These are phyloP conservation scores for Domatiomyces globalis DNA, from an alignment of 2,329 filamentous ascomycete species.

Conservation along the genomic window DNA sequence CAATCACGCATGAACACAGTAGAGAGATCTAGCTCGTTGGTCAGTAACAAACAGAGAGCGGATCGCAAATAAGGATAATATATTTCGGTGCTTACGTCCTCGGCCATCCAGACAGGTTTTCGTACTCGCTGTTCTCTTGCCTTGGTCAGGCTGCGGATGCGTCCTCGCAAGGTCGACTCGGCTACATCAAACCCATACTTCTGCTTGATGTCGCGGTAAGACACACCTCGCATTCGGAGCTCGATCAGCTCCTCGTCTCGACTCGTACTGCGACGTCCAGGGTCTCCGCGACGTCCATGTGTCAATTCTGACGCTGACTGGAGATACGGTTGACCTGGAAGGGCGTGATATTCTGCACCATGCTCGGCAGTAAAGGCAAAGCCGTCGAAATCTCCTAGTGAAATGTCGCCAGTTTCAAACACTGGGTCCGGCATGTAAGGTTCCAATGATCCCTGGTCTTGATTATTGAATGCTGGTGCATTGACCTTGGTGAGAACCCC, in stretches of 20 bases:
- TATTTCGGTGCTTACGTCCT: conserved; percentile 27
- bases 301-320: neutral
- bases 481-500: neutral
- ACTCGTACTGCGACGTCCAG: conserved; percentile 7
- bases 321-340: neutral
- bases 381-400: neutral
- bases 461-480: neutral
- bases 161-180: conserved; percentile 35
- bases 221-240: conserved; percentile 29
- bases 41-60: neutral
- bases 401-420: neutral
- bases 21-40: neutral
- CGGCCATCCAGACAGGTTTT: conserved; percentile 30
- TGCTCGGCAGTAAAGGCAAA: neutral
- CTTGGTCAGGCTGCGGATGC: conserved; percentile 34
- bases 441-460: neutral
- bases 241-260: conserved; percentile 29
- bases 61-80: neutral
- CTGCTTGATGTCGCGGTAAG: conserved; percentile 35
- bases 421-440: neutral
- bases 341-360: neutral
- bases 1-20: neutral
- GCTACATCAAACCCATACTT: conserved; percentile 31
- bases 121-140: conserved; percentile 31
- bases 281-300: neutral